phyloP scores from a whole-genome alignment of 2,329 filamentous ascomycete species.

The Simplicillium sp. region DNA sequence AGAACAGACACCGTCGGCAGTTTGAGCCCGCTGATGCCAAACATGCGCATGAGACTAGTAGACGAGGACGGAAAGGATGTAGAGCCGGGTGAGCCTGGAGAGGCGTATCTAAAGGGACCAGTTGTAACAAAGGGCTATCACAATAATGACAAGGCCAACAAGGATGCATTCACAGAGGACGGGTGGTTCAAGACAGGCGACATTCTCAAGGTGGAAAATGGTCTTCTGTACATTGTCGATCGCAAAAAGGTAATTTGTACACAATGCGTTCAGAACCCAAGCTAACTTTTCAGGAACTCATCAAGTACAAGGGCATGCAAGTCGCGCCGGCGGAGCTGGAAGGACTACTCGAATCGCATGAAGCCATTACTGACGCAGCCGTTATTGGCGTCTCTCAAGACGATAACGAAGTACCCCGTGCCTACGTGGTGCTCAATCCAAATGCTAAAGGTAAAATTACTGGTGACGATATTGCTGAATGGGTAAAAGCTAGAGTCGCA shows the following conservation, averaged over 20 bases:
- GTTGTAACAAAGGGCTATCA: constrained; percentile 65
- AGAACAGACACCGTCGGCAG: constrained; percentile 34
- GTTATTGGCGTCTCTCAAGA: constrained; percentile 47
- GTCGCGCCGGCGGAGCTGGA: constrained; percentile 59
- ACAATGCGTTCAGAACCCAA: not conserved
- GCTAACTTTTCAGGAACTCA: constrained; percentile 37
- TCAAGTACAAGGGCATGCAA: constrained; percentile 51
- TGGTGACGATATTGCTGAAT: constrained; percentile 14
- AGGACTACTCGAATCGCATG: constrained; percentile 28
- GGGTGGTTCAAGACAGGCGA: constrained; percentile 75
- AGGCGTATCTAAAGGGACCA: constrained; percentile 60
- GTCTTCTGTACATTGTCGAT: constrained; percentile 72
- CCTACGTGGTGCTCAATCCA: constrained; percentile 20
- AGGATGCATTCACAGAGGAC: constrained; percentile 40
- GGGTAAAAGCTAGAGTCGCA: constrained; percentile 23
- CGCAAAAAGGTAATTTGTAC: constrained; percentile 51
- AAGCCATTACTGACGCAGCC: constrained; percentile 43
- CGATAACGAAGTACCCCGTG: constrained; percentile 38
- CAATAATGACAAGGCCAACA: constrained; percentile 57
- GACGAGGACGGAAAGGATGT: constrained; percentile 30
- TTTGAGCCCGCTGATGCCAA: constrained; percentile 23
- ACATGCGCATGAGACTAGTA: constrained; percentile 21
- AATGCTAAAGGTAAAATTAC: constrained; percentile 13
- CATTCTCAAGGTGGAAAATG: constrained; percentile 59
- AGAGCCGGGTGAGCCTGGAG: constrained; percentile 35